Base-by-base conservation (phyloP, 345 rosid species). In the Physaria fendleri region DNA sequence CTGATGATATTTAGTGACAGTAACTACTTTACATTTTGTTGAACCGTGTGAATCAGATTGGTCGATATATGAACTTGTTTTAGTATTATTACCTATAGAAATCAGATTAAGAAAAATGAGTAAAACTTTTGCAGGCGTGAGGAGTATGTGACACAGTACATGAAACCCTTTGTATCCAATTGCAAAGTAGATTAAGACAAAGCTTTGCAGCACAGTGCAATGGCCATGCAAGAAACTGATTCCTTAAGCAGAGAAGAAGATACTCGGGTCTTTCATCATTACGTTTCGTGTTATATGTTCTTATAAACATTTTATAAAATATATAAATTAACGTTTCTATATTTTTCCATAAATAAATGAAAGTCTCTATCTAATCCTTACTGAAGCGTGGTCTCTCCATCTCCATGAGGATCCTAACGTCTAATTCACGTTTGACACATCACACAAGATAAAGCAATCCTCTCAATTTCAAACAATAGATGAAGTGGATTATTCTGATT, bases 111-210 rank as follows among this genome's bases (percentile, higher is more conserved):
- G 7, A 12, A 37, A 65, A 48, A 1, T 56, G 3, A 38, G 17
- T 46, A 0, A 16, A 63, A 11, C 15, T 41, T 35, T 50, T 56
- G 82, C 62, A 88, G 93, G 88, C 96, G 85, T 34, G 93, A 80
- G 59, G 83, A 66, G 56, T 73, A 81, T 30, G 70, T 81, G 73
- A 81, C 90, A 13, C 96, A 81, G 71, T 85, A 85, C 81, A 75
- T 93, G 62, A 93, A 88, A n/a, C 59, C 85, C 47, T 83, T 85
- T 38, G 93, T 85, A 43, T 72, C 74, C 7, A 85, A 88, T 55
- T 88, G 96, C 73, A 66, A 51, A 54, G 73, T 78, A 39, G 82
- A 50, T 29, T 65, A 41, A 28, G 74, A 65, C 15, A 52, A 56
- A 47, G 60, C 58, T 8, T 21, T 13, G 61, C 67, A 71, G 55